Conservation (phyloP, 2,329 filamentous ascomycete genomes). For the Colletotrichum salicis region DNA sequence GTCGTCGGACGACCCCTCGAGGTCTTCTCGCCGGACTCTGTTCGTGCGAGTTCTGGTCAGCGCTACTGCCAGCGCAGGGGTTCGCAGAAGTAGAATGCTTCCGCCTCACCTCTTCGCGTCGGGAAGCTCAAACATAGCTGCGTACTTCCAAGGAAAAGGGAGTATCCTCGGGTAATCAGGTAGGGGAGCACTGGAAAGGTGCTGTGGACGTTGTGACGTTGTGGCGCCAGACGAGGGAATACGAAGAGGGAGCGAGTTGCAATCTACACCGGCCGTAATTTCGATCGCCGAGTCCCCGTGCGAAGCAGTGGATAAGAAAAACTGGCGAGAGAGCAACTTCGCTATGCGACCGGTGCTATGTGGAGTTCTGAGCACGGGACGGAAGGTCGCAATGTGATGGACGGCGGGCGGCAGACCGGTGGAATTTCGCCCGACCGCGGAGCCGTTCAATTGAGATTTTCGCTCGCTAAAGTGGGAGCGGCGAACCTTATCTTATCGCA, state of each 20-base stretch:
- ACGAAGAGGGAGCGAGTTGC: background rate
- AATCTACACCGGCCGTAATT: background rate
- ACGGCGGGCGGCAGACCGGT: slow-evolving; percentile 6
- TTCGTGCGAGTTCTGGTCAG: background rate
- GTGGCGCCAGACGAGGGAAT: background rate
- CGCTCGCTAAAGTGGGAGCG: background rate
- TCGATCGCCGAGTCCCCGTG: slow-evolving; percentile 2
- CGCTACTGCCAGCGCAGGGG: background rate
- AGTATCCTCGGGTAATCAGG: too few relatives aligned
- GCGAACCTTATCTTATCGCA: slow-evolving; percentile 21
- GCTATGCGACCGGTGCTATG: background rate
- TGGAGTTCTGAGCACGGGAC: background rate
- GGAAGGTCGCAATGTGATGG: background rate
- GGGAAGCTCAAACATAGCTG: slow-evolving; percentile 62
- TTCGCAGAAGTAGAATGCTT: background rate
- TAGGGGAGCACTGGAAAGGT: too few relatives aligned
- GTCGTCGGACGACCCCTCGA: slow-evolving; percentile 51
- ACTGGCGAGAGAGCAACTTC: background rate
- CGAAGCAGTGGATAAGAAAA: background rate
- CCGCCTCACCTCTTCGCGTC: slow-evolving; percentile 61
- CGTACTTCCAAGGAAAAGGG: background rate
- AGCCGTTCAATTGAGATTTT: slow-evolving; percentile 20
- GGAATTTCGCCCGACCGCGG: background rate
- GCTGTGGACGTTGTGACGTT: background rate
- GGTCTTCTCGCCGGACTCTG: slow-evolving; percentile 67